A percentile compares a stretch with the other conserved stretches of the same genome.
Conservation (phyloP, 192 early-diverging fungal genomes). For the Rhizophagus clarus region DNA sequence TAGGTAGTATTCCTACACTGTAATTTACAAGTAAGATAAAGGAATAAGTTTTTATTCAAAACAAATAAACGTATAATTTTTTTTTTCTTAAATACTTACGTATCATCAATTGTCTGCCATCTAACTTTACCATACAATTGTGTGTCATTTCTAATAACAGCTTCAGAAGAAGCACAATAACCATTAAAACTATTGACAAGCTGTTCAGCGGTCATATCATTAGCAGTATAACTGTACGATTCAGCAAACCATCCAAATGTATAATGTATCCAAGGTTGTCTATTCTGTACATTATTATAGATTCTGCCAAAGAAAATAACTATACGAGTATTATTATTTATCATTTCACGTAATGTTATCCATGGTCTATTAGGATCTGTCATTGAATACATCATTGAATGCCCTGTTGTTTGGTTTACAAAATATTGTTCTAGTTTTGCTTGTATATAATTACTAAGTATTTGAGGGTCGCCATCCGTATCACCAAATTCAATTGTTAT, state of each 20-base stretch:
- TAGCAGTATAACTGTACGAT: conserved; percentile 34
- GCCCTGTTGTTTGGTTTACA: conserved; percentile 21
- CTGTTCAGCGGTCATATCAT: conserved; percentile 23
- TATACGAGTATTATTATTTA: conserved; percentile 38
- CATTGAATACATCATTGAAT: conserved; percentile 32
- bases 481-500: conserved; percentile 45
- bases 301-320: conserved; percentile 39
- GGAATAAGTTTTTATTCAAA: neutral
- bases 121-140: conserved; percentile 19
- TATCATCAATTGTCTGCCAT: conserved; percentile 48
- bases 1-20: neutral
- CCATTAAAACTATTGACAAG: conserved; percentile 36
- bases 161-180: conserved; percentile 21
- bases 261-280: conserved; percentile 39
- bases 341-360: conserved; percentile 44
- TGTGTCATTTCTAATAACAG: conserved; percentile 25
- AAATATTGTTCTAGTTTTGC: conserved; percentile 40
- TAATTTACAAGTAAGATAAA: neutral
- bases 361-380: conserved; percentile 1
- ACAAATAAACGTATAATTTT: neutral
- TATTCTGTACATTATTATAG: conserved; percentile 31
- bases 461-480: conserved; percentile 27
- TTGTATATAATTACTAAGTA: conserved; percentile 26
- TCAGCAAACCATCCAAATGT: conserved; percentile 38
- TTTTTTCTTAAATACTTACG: conserved; percentile 33